Evolutionary conservation across 2,329 filamentous ascomycete species (phyloP), one percentile per base, ranked within the genome.

Genomic region (Aureobasidium sp.): DNA sequence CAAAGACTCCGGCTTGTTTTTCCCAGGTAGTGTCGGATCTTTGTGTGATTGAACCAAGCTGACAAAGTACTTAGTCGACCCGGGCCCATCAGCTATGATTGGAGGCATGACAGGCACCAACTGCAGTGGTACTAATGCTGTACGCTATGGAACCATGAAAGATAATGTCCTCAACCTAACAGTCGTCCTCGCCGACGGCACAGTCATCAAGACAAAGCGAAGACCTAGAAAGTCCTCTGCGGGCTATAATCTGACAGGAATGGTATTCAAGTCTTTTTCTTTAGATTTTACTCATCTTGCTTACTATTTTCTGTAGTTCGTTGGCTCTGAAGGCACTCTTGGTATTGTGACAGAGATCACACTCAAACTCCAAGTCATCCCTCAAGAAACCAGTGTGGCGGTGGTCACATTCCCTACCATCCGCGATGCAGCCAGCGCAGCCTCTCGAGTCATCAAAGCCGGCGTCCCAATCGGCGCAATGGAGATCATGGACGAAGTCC

Each of bases 401-500:
- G 88, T 93, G 3, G 89, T 91, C 15, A 87, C 85, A 0, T 94
- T 94, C 72, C 88, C 89, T 0, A 85, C 82, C 0, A 90, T 93
- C 65, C 84, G 88, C 31, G 85, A 89, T 71, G 90, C 90, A 1
- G 89, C 89, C 0, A 81, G 86, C 0, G 88, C 89, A 0, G 89
- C 89, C 0, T 87, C 87, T 1, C 84, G 83, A 55, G 84, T 93
- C n/a, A 88, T 93, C 80, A 84, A 88, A 68, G 82, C 85, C 0
- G 89, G 87, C 0, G 80, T 91, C 3, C 88, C 87, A 0, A 82
- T 92, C 7, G 88, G 87, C 0, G 87, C 87, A 3, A 87, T 92
- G 84, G 90, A 94, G 74, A 85, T 94, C 67, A 91, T 94, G 88
- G 90, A 94, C 70, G 90, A 94, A 63, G 87, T 93, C 3, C 89